phyloP scores from a whole-genome alignment of 495 filamentous ascomycete species.

The Aspergillus mulundensis region DNA sequence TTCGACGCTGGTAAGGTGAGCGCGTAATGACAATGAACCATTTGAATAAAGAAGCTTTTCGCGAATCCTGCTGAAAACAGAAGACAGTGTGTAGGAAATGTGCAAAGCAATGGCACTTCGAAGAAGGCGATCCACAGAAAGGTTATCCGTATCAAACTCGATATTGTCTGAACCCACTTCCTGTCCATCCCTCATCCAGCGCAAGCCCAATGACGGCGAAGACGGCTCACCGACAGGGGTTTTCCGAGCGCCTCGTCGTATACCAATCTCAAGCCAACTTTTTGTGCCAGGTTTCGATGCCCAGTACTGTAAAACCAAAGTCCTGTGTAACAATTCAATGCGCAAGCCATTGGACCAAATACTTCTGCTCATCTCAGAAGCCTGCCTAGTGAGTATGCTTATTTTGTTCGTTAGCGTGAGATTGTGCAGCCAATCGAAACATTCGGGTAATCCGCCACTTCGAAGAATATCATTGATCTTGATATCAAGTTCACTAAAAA shows the following conservation, averaged over 20 bases:
- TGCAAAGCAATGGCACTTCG: slow-evolving; percentile 73
- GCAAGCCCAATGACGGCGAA: slow-evolving; percentile 53
- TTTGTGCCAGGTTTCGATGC: slow-evolving; percentile 59
- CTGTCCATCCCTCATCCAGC: slow-evolving; percentile 81
- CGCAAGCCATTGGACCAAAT: slow-evolving; percentile 73
- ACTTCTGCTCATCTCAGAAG: slow-evolving; percentile 55
- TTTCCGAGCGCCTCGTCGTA: slow-evolving; percentile 55
- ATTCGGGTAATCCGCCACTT: slow-evolving; percentile 64
- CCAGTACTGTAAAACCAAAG: slow-evolving; percentile 90
- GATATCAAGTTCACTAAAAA: slow-evolving; percentile 61
- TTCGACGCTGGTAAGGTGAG: slow-evolving; percentile 52
- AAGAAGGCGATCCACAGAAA: slow-evolving; percentile 71
- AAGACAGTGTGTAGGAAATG: slow-evolving; percentile 58
- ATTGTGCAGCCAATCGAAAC: slow-evolving; percentile 80
- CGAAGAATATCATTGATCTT: slow-evolving; percentile 65
- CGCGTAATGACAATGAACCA: slow-evolving; percentile 48
- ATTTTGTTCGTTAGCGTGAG: slow-evolving; percentile 86
- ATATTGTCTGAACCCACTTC: slow-evolving; percentile 65
- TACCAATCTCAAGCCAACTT: slow-evolving; percentile 87
- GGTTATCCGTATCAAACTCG: slow-evolving; percentile 55
- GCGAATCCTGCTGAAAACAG: slow-evolving; percentile 54
- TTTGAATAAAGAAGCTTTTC: slow-evolving; percentile 54
- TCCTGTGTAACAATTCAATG: slow-evolving; percentile 71
- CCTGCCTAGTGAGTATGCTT: slow-evolving; percentile 71
- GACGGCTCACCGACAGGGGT: slow-evolving; percentile 19